Evolutionary conservation across 2,329 filamentous ascomycete genomes (phyloP), one percentile per base, ranked within the genome.

Genomic region (Colletotrichum sp.): DNA sequence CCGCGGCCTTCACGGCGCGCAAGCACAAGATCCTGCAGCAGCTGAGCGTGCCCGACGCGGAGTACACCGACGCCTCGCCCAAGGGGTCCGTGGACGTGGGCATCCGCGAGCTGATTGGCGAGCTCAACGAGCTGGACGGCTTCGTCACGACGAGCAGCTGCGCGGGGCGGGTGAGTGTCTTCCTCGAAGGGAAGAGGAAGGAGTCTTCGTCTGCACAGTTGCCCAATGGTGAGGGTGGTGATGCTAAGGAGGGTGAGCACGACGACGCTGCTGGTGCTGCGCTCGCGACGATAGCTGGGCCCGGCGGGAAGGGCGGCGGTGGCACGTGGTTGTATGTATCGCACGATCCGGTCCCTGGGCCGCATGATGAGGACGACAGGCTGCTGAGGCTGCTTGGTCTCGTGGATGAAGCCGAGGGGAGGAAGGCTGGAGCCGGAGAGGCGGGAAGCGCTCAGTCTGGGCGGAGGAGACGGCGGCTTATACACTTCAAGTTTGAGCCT

Each of bases 81-180:
- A 98, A 98, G 86, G 96, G 96, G 18, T 94, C 93, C 1, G 91
- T 99, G 24, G 96, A 99, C 83, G 91, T 87, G 64, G 94, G 92
- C 1, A 96, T 99, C 79, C 90, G 93, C 63, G 89, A 93, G 26
- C 87, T 98, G 70, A 96, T 99, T 77, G 89, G 90, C 67, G 92
- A 94, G 79, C 94, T 99, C 83, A 99, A 99, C 84, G 83, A 81
- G 2, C 82, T 94, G 8, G 90, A 93, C 2, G 95, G 95, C 2
- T 90, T 96, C 55, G 95, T 98, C 39, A 98, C 96, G 3, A 98
- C 96, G 4, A 98, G 96, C 85, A 98, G 96, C 84, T 99, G 96
- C 83, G 95, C 95, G 3, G 96, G 96, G 1, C 89, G 96, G 69
- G 91, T 98, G 63, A 96, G 94, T 78, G 94, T 98, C 6, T 99